Evolutionary conservation across 164 flowering plant genomes (phyloP).

Genomic region (Litsea cubeba): DNA sequence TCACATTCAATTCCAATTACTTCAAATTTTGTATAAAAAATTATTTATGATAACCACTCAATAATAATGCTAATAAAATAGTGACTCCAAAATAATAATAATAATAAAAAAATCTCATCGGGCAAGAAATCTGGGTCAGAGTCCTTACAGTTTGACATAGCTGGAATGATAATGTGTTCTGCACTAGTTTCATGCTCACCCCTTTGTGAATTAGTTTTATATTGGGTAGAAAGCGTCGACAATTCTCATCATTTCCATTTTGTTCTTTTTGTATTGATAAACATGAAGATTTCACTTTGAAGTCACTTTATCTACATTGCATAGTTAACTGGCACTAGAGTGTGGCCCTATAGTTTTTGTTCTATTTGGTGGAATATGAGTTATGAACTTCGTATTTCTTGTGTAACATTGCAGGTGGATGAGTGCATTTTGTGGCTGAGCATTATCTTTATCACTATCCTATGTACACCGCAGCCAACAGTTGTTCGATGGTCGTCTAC

Average conservation of each 20-base stretch:
- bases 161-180: too few species aligned
- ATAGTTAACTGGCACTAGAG: too few species aligned
- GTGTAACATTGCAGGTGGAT: conserved; percentile 51
- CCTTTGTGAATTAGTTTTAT: neutral
- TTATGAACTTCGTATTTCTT: neutral
- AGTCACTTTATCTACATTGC: neutral
- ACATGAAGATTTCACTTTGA: neutral
- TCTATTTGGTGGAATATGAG: neutral
- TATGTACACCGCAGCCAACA: conserved; percentile 96
- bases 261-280: neutral
- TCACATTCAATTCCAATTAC: too few species aligned
- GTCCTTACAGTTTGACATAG: too few species aligned
- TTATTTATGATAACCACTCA: too few species aligned
- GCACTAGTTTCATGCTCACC: neutral
- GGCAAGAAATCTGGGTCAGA: too few species aligned
- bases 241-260: neutral
- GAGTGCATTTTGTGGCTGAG: conserved; percentile 96
- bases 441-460: conserved; percentile 86
- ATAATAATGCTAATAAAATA: too few species aligned
- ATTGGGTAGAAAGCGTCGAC: neutral
- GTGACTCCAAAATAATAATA: too few species aligned
- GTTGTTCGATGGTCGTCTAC: conserved; percentile 87
- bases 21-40: too few species aligned
- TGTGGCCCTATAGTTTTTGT: neutral
- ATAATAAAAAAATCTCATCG: too few species aligned